Evolutionary conservation across 176 grass and related monocot species (phyloP), one percentile per base, ranked within the genome.

Genomic region (Carex pumila): DNA sequence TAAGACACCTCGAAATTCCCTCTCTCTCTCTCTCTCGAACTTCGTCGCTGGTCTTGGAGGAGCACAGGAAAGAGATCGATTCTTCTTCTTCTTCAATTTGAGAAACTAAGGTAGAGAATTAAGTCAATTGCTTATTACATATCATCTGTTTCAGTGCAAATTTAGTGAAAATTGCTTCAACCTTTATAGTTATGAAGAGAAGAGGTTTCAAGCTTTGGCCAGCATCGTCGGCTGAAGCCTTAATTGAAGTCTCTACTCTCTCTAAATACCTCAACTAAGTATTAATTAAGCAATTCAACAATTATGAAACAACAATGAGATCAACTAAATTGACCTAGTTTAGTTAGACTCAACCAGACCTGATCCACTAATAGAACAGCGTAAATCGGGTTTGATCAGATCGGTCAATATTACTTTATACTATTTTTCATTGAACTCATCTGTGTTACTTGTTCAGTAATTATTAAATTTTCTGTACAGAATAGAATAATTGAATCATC

Each of bases 1-100:
- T 6, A 53, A 53, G 11, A 1, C 45, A 52, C 37, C n/a, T 73
- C n/a, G 41, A 73, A 50, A 47, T 72, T 72, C 17, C 12, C 68
- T 71, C 70, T 21, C 0, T 49, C 18, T 72, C 10, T 72, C 41
- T 19, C 69, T 34, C 32, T 34, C 71, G 12, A 76, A 54, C 21
- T 55, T 54, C 49, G 47, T 76, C n/a, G 13, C 25, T 55, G 13
- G 47, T 56, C 50, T 17, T 56, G 22, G 50, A 77, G 22, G 13
- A 77, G 50, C 73, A 31, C 8, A 34, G 73, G 22, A 77, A 77
- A 52, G 29, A 77, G 47, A 77, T 77, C 73, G 25, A 77, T 77
- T 30, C 50, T 25, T 25, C 25, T 25, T 25, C 25, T 25, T 25
- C 25, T 32, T 4, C 12, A 32, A 29, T 56, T 77, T 56, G 73